A percentile compares a stretch with the other conserved stretches of the same genome.
These are phyloP conservation scores for Heimioporus sp. DNA, from an alignment of 768 basidiomycete species.

Conservation along the genomic window DNA sequence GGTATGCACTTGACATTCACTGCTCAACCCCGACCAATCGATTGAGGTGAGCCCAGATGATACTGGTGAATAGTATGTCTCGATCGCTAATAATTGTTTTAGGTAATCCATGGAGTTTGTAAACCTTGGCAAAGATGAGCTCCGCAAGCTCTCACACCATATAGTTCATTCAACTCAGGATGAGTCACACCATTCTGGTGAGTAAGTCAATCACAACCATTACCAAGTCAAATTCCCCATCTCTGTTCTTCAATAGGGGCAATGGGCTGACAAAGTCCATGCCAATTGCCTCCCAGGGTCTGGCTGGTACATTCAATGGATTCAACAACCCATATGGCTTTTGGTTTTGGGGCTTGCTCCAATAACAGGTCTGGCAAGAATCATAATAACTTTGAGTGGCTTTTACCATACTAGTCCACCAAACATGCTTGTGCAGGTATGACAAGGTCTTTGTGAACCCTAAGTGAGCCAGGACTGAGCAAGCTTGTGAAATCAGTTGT, in stretches of 20 bases:
- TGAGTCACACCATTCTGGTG: slow-evolving; percentile 23
- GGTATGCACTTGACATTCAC: no score
- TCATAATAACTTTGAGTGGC: slow-evolving; percentile 29
- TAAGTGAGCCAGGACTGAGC: slow-evolving; percentile 39
- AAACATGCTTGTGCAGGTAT: slow-evolving; percentile 34
- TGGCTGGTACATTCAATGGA: slow-evolving; percentile 20
- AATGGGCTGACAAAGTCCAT: slow-evolving; percentile 42
- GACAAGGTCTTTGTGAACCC: slow-evolving; percentile 33
- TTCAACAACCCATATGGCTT: slow-evolving; percentile 27
- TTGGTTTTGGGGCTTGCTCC: slow-evolving; percentile 23
- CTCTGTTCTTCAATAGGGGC: slow-evolving; percentile 15
- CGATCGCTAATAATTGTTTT: slow-evolving; percentile 21
- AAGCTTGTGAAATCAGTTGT: slow-evolving; percentile 35
- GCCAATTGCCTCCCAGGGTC: slow-evolving; percentile 37
- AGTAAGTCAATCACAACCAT: slow-evolving; percentile 22
- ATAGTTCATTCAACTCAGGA: slow-evolving; percentile 22
- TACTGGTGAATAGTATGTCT: slow-evolving; percentile 22
- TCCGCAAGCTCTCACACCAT: slow-evolving; percentile 34
- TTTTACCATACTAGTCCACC: slow-evolving; percentile 37
- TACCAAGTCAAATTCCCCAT: slow-evolving; percentile 23
- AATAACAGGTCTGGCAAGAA: slow-evolving; percentile 17
- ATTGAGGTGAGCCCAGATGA: slow-evolving; percentile 23
- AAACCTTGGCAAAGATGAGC: slow-evolving; percentile 33
- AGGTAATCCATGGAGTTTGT: slow-evolving; percentile 25
- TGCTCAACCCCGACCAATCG: not conserved